Evolutionary conservation across 1,284 basidiomycete species (phyloP).

Genomic region (Cystobasidiaceae sp.): DNA sequence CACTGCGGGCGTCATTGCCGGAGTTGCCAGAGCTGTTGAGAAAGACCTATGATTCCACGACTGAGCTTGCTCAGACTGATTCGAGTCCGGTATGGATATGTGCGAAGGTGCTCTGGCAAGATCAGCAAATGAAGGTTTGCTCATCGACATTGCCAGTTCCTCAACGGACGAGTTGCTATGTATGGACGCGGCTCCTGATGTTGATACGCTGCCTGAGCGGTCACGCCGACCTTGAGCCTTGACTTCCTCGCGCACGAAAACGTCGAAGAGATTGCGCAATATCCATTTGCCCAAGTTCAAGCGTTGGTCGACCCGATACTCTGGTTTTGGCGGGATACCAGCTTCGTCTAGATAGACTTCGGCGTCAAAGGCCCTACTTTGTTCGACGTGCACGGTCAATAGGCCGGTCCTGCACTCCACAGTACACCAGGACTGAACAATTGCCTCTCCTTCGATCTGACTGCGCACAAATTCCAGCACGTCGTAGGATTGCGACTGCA

Average conservation of each 20-base stretch:
- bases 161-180: constrained; percentile 5
- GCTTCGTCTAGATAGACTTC: constrained; percentile 91
- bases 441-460: constrained; percentile 85
- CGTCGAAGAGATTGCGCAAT: constrained; percentile 44
- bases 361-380: constrained; percentile 77
- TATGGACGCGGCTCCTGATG: background rate
- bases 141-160: constrained; percentile 40
- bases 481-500: constrained; percentile 50
- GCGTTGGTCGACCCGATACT: constrained; percentile 62
- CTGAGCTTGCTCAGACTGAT: background rate
- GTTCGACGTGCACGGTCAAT: constrained; percentile 79
- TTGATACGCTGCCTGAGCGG: background rate
- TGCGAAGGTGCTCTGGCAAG: constrained; percentile 44
- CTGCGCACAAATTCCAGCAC: constrained; percentile 80
- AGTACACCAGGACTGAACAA: constrained; percentile 75
- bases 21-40: constrained; percentile 59
- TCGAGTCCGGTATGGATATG: constrained; percentile 4
- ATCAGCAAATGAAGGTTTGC: constrained; percentile 40
- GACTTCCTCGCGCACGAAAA: constrained; percentile 34
- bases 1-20: constrained; percentile 57
- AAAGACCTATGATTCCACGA: constrained; percentile 42
- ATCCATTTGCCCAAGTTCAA: constrained; percentile 44
- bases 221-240: background rate
- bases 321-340: constrained; percentile 58
- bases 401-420: constrained; percentile 86